Percentiles rank a stretch among this genome's conserved stretches.
phyloP scores from a whole-genome alignment of 2,329 filamentous ascomycete genomes.

The Ophiocordyceps sinensis region DNA sequence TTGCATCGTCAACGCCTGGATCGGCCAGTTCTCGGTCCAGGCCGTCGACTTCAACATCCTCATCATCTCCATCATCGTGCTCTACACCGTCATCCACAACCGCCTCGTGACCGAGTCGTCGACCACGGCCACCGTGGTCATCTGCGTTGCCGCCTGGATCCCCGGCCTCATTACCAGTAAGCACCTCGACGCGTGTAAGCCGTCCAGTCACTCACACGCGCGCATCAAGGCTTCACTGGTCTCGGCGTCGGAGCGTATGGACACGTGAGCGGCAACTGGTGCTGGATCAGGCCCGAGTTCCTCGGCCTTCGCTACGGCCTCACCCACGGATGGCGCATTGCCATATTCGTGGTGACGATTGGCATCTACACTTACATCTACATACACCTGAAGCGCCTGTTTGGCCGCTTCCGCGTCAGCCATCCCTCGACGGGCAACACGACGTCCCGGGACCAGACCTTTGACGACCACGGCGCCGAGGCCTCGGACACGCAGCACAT shows the following conservation, averaged over 20 bases:
- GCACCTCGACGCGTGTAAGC: background rate
- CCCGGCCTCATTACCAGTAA: constrained; percentile 22
- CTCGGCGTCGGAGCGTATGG: constrained; percentile 10
- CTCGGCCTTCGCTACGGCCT: constrained; percentile 23
- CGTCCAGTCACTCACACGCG: background rate
- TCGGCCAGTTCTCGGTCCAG: constrained; percentile 30
- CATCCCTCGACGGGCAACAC: constrained; percentile 1
- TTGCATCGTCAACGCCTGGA: constrained; percentile 27
- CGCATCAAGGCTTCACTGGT: background rate
- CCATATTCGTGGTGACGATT: constrained; percentile 22
- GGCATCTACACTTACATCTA: constrained; percentile 25
- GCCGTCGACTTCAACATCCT: constrained; percentile 27
- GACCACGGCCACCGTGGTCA: constrained; percentile 13
- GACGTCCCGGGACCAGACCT: background rate
- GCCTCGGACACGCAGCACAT: constrained; percentile 2
- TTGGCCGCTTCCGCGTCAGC: constrained; percentile 1
- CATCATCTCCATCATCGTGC: constrained; percentile 26
- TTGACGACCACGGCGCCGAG: background rate
- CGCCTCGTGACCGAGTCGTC: constrained; percentile 17
- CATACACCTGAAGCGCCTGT: constrained; percentile 5
- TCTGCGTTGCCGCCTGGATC: constrained; percentile 25
- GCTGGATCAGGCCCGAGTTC: constrained; percentile 23
- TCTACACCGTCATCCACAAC: constrained; percentile 22
- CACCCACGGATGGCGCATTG: constrained; percentile 27
- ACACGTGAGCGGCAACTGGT: constrained; percentile 28